Evolutionary conservation across 2,329 filamentous ascomycete genomes (phyloP), one percentile per base, ranked within the genome.

Genomic region (Beauveria australis): DNA sequence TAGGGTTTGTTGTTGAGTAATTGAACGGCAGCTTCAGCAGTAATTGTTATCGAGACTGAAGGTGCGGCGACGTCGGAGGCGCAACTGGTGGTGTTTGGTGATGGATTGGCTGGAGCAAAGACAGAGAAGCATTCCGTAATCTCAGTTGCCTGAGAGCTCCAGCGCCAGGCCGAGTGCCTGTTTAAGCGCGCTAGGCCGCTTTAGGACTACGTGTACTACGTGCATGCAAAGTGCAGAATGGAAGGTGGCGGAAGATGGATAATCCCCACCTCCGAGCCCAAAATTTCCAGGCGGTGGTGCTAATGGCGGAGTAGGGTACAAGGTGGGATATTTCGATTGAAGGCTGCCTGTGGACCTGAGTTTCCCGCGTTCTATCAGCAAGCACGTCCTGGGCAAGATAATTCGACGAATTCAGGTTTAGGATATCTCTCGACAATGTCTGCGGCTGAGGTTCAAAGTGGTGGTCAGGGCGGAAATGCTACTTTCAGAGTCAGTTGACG

Each of bases 401-500:
- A 46, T 61, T 49, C 52, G 53, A 49, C 37, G 40, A 55, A 40
- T 22, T 51, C 43, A 53, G 30, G 46, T 52, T 28, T 24, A 44
- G 53, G 49, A 60, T 80, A 78, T 75, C 74, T 77, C 67, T 74
- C 75, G 66, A 74, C 66, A 56, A 76, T 76, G 74, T 75, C 79
- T 74, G 75, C 79, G 66, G 64, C 61, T 63, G 69, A 71, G 62
- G 56, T 62, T 48, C 54, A 65, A 59, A 54, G 58, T n/a, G 66
- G 66, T 62, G 74, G 74, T 66, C 71, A 67, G 69, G 75, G 74
- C 66, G 73, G 76, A 65, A 82, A 83, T 77, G 77, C 79, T 67
- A 78, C 82, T 65, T 85, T 85, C 73, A 80, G 80, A 70, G 82
- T 85, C 76, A 65, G 77, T 66, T 53, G 49, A 72, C 71, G 69